Percentiles rank a stretch among this genome's conserved stretches.
These are phyloP conservation scores for Sugiyamaella marilandica DNA, from an alignment of 805 yeast species.

Conservation along the genomic window DNA sequence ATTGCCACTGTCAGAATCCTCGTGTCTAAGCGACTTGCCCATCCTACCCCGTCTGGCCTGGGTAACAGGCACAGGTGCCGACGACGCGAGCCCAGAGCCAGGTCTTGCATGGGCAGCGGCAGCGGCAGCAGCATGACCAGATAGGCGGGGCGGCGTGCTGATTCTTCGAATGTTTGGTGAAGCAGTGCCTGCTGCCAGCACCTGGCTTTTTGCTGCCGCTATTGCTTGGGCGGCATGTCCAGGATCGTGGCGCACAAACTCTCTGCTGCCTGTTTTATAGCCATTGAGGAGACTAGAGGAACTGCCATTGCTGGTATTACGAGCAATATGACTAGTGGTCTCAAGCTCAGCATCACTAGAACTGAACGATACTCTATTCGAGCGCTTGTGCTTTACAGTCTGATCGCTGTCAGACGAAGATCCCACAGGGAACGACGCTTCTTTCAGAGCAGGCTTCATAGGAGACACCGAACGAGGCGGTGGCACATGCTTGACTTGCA, in stretches of 20 bases:
- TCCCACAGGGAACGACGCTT: conserved; percentile 1
- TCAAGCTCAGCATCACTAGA: conserved; percentile 10
- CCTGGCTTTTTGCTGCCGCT: conserved; percentile 13
- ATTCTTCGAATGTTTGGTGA: not conserved
- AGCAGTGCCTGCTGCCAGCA: not conserved
- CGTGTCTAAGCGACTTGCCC: conserved; percentile 1
- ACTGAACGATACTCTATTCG: conserved; percentile 9
- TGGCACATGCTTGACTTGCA: conserved; percentile 19
- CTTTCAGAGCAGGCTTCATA: conserved; percentile 31
- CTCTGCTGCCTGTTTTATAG: conserved; percentile 1
- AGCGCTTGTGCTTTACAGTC: conserved; percentile 4
- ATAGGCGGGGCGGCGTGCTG: not conserved
- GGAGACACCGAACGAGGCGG: conserved; percentile 31
- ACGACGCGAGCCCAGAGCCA: not conserved
- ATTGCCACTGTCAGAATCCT: conserved; percentile 18
- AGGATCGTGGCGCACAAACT: conserved; percentile 4
- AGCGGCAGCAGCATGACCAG: conserved; percentile 8
- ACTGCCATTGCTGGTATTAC: not conserved
- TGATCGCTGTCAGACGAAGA: conserved; percentile 7
- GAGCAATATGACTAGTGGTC: conserved; percentile 1
- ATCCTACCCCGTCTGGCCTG: not conserved
- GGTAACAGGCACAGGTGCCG: not conserved
- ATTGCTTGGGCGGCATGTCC: conserved; percentile 14
- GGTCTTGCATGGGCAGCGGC: conserved; percentile 8
- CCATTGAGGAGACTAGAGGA: not conserved